These are phyloP conservation scores for Wickerhamiella azyma DNA, from an alignment of 805 yeast species.

Conservation along the genomic window DNA sequence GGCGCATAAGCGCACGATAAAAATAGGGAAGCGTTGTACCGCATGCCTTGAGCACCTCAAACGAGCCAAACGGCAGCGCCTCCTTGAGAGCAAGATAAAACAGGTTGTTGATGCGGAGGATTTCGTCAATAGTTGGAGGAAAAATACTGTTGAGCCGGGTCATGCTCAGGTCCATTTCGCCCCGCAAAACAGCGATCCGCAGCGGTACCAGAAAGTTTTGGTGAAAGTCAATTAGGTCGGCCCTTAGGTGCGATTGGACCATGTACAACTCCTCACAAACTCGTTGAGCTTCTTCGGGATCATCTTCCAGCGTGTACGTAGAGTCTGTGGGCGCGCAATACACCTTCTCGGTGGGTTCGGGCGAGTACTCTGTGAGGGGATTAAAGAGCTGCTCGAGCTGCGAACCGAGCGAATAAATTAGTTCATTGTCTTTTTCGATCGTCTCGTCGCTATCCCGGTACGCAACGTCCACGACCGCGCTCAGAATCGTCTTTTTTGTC, in stretches of 20 bases:
- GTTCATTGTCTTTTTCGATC: constrained; percentile 54
- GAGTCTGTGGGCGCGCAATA: constrained; percentile 45
- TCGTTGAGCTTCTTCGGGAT: constrained; percentile 31
- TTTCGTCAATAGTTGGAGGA: constrained; percentile 93
- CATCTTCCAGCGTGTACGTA: constrained; percentile 16
- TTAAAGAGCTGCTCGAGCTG: constrained; percentile 83
- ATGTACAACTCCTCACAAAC: constrained; percentile 53
- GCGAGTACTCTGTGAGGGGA: constrained; percentile 81
- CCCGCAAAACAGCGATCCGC: constrained; percentile 51
- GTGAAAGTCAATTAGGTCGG: constrained; percentile 55
- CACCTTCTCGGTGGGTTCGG: constrained; percentile 64
- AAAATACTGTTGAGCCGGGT: constrained; percentile 61
- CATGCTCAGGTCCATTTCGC: constrained; percentile 40
- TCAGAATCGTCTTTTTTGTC: constrained; percentile 35
- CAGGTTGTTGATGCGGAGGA: constrained; percentile 77
- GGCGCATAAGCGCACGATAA: constrained; percentile 84
- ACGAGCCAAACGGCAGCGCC: constrained; percentile 56
- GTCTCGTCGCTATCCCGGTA: constrained; percentile 42
- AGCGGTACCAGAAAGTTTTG: constrained; percentile 71
- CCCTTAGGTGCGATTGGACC: constrained; percentile 63
- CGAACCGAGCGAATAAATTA: constrained; percentile 67
- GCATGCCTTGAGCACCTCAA: constrained; percentile 66
- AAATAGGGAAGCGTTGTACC: constrained; percentile 78
- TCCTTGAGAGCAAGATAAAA: constrained; percentile 58
- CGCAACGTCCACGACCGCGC: constrained; percentile 58